phyloP scores from a whole-genome alignment of 164 flowering plant genomes.

The Malania oleifera region DNA sequence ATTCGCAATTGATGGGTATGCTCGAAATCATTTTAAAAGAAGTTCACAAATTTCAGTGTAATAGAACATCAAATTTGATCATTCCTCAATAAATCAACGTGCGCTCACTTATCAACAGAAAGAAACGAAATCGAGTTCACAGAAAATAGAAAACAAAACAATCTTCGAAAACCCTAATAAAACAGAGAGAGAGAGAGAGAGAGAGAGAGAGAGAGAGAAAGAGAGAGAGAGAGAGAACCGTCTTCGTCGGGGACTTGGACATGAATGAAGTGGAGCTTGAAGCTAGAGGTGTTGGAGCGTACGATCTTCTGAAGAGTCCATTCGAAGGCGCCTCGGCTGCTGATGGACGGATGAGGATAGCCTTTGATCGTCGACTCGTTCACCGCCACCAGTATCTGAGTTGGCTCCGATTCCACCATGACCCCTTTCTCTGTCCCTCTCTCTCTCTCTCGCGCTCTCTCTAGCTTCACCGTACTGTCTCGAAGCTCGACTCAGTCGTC shows the following conservation, averaged over 20 bases:
- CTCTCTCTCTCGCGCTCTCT: conserved; percentile 1
- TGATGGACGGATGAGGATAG: conserved; percentile 84
- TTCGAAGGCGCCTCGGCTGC: conserved; percentile 81
- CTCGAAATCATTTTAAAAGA: too few relatives aligned
- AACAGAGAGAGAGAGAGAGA: background rate
- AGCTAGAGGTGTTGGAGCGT: conserved; percentile 59
- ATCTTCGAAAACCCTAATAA: background rate
- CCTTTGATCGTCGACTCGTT: conserved; percentile 86
- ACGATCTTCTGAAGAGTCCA: conserved; percentile 88
- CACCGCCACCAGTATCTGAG: conserved; percentile 80
- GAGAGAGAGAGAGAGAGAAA: conserved; percentile 12
- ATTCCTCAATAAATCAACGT: too few relatives aligned
- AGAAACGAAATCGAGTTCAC: too few relatives aligned
- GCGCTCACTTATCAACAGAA: too few relatives aligned
- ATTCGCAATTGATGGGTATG: too few relatives aligned
- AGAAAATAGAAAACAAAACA: too few relatives aligned
- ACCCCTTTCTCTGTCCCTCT: conserved; percentile 20
- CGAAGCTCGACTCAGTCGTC: too few relatives aligned
- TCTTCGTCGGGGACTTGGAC: conserved; percentile 95
- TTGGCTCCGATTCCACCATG: conserved; percentile 30
- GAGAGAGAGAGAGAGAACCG: conserved; percentile 38
- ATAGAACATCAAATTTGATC: too few relatives aligned
- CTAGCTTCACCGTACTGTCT: too few relatives aligned
- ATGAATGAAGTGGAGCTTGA: conserved; percentile 81
- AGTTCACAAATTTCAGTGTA: too few relatives aligned